phyloP scores from a whole-genome alignment of 768 basidiomycete genomes.

The Pleurotus pulmonarius region DNA sequence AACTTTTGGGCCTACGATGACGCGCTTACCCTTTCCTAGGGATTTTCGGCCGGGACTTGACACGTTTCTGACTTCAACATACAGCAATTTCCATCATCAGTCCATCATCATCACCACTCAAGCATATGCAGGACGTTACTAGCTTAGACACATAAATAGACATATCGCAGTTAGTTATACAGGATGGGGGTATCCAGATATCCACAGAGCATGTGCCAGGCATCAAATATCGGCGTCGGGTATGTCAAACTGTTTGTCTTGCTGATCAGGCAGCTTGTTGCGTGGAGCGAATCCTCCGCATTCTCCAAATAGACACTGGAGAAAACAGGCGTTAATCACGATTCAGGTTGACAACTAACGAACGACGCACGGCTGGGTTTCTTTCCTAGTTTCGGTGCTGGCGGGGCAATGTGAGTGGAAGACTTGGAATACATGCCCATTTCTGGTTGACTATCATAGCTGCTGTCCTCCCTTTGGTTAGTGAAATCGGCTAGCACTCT shows the following conservation, averaged over 20 bases:
- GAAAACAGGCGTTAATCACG: not conserved
- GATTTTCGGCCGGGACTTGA: slow-evolving; percentile 75
- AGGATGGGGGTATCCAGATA: slow-evolving; percentile 15
- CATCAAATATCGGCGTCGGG: too few species aligned
- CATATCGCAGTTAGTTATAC: too few species aligned
- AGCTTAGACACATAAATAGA: not conserved
- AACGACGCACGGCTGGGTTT: slow-evolving; percentile 2
- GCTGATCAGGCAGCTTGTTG: slow-evolving; percentile 1
- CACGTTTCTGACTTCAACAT: slow-evolving; percentile 46
- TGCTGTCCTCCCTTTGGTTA: slow-evolving; percentile 15
- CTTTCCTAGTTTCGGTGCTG: not conserved
- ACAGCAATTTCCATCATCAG: too few species aligned
- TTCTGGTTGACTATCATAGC: slow-evolving; percentile 4
- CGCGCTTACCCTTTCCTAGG: slow-evolving; percentile 28
- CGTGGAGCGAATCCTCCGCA: slow-evolving; percentile 2
- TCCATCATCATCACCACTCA: too few species aligned
- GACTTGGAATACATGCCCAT: slow-evolving; percentile 16
- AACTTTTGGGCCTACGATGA: too few species aligned
- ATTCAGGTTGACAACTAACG: not conserved
- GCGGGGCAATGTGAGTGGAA: slow-evolving; percentile 1
- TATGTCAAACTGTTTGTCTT: not conserved
- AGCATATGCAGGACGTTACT: too few species aligned
- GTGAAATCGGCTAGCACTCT: slow-evolving; percentile 3
- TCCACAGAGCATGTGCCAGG: slow-evolving; percentile 20
- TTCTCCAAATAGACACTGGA: slow-evolving; percentile 3